These are phyloP conservation scores for Cyclanthera cordifolia DNA, from an alignment of 306 rosid species.

Conservation along the genomic window DNA sequence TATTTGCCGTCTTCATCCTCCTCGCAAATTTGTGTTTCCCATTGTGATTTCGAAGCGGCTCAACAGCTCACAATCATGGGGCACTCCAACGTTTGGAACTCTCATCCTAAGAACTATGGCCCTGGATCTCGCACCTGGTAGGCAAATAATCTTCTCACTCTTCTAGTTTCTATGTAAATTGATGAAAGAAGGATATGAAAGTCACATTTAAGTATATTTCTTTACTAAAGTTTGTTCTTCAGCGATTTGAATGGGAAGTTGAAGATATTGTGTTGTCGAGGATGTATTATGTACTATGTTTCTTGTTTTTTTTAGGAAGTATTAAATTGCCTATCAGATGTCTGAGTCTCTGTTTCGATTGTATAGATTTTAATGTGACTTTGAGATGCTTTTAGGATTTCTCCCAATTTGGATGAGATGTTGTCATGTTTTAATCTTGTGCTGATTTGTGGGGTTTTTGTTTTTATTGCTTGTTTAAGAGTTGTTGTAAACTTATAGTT, in stretches of 20 bases:
- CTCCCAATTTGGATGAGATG: background rate
- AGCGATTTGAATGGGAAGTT: background rate
- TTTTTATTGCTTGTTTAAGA: background rate
- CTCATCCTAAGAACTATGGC: slow-evolving; percentile 86
- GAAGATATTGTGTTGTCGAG: background rate
- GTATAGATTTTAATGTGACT: background rate
- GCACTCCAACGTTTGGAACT: slow-evolving; percentile 84
- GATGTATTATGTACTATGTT: background rate
- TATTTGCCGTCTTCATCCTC: slow-evolving; percentile 13
- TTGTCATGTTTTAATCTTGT: background rate
- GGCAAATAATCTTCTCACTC: background rate
- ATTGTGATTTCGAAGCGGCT: background rate
- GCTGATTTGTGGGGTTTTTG: background rate
- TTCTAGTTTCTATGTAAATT: background rate
- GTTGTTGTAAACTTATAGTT: no score
- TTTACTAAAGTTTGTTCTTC: background rate
- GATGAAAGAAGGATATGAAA: background rate
- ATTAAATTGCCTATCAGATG: background rate
- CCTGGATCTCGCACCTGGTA: slow-evolving; percentile 96
- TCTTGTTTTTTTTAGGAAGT: background rate
- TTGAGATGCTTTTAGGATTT: background rate
- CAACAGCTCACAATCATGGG: slow-evolving; percentile 36
- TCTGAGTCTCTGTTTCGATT: background rate
- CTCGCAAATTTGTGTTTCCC: background rate
- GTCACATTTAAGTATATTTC: background rate